Evolutionary conservation across 129 eudicot genomes (phyloP).

Genomic region (Artemisia tridentata): DNA sequence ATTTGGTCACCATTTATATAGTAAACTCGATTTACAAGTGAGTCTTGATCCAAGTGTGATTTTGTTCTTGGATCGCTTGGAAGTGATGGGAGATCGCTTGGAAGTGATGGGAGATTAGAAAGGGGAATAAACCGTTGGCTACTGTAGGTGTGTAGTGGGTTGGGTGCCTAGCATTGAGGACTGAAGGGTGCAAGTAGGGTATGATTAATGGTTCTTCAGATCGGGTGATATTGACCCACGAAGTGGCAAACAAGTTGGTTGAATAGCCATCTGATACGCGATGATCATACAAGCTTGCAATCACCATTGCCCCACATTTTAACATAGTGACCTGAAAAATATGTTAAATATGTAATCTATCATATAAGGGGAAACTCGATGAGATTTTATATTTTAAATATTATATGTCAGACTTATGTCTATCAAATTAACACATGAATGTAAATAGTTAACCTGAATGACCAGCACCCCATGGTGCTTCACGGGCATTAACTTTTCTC

Average conservation of each 20-base stretch:
- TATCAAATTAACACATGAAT: no score
- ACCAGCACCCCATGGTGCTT: no score
- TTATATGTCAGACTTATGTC: no score
- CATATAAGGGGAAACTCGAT: no score
- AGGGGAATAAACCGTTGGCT: slow-evolving; percentile 5
- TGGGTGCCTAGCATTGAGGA: slow-evolving; percentile 52
- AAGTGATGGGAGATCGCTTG: neutral
- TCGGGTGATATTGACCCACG: slow-evolving; percentile 54
- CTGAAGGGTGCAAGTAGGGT: slow-evolving; percentile 58
- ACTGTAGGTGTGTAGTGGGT: slow-evolving; percentile 11
- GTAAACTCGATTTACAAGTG: no score
- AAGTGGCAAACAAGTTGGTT: slow-evolving; percentile 51
- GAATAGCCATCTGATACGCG: slow-evolving; percentile 62
- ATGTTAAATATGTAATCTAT: slow-evolving; percentile 31
- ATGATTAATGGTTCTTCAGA: slow-evolving; percentile 24
- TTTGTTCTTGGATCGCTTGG: no score
- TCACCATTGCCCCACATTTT: slow-evolving; percentile 51
- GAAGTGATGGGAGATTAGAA: slow-evolving; percentile 8
- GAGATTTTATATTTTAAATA: no score
- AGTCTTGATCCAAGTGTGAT: no score
- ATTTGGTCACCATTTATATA: no score
- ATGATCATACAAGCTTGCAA: slow-evolving; percentile 51
- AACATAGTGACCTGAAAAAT: slow-evolving; percentile 44
- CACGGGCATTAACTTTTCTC: no score
- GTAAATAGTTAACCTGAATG: no score